A percentile compares a stretch with the other conserved stretches of the same genome.
Evolutionary conservation across 345 rosid species (phyloP).

Genomic region (Angophora floribunda): DNA sequence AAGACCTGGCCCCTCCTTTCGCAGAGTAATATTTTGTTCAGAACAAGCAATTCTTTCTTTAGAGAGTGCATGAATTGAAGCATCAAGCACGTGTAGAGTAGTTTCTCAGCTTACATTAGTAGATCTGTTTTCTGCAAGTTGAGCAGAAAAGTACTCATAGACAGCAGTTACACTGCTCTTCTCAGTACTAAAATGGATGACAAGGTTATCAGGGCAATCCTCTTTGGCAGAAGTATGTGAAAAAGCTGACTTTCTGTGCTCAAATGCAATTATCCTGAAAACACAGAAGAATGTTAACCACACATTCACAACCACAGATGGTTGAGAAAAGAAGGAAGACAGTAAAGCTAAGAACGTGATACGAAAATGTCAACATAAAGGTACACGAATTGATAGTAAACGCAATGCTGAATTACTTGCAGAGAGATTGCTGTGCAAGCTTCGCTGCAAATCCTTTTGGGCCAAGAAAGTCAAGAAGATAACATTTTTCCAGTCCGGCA

Average conservation of each 20-base stretch:
- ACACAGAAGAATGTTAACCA: background rate
- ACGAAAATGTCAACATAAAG: background rate
- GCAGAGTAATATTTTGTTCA: background rate
- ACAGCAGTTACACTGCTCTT: slow-evolving; percentile 65
- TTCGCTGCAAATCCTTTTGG: slow-evolving; percentile 36
- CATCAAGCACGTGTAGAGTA: background rate
- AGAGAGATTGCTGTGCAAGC: slow-evolving; percentile 17
- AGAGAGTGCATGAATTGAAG: background rate
- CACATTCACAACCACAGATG: background rate
- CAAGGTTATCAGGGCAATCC: slow-evolving; percentile 18
- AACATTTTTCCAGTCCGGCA: slow-evolving; percentile 49
- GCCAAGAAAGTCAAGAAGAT: slow-evolving; percentile 64
- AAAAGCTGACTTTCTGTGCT: slow-evolving; percentile 58
- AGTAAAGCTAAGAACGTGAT: background rate
- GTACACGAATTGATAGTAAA: background rate
- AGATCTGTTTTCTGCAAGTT: slow-evolving; percentile 21
- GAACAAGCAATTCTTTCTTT: background rate
- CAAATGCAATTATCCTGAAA: slow-evolving; percentile 62
- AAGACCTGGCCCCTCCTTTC: slow-evolving; percentile 27
- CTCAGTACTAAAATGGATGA: slow-evolving; percentile 35
- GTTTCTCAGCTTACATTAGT: slow-evolving; percentile 25
- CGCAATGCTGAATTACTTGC: slow-evolving; percentile 46
- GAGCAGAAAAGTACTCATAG: slow-evolving; percentile 47
- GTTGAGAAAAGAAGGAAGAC: background rate
- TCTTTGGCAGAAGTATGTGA: slow-evolving; percentile 7